Evolutionary conservation across 768 basidiomycete species (phyloP).

Genomic region (Suillus americanus): DNA sequence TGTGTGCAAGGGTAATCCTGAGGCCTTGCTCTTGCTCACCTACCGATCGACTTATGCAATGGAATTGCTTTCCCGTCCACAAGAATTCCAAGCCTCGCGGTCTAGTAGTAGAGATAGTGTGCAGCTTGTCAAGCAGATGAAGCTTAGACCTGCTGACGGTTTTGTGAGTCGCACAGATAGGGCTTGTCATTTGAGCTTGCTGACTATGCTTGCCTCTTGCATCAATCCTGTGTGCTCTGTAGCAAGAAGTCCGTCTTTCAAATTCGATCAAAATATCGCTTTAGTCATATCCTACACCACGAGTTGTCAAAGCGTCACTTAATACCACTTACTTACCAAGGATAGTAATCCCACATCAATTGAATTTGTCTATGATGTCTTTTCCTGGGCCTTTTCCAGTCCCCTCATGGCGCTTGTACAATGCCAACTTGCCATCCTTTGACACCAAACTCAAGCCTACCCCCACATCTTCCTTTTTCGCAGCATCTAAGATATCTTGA

Average conservation of each 20-base stretch:
- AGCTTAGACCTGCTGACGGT: too few species aligned
- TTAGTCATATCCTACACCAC: background rate
- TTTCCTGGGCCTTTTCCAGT: constrained; percentile 20
- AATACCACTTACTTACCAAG: background rate
- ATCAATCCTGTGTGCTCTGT: background rate
- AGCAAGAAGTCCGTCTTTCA: background rate
- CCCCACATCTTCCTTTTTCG: constrained; percentile 50
- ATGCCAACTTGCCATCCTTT: constrained; percentile 38
- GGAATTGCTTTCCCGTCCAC: too few species aligned
- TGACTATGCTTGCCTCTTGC: too few species aligned
- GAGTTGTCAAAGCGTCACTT: background rate
- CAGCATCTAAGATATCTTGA: constrained; percentile 44
- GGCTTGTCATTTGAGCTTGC: too few species aligned
- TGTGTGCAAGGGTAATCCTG: too few species aligned
- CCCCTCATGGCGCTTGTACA: constrained; percentile 45
- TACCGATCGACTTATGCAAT: too few species aligned
- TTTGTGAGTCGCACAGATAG: too few species aligned
- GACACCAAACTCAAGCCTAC: constrained; percentile 59
- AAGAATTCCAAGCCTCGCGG: too few species aligned
- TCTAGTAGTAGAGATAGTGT: too few species aligned
- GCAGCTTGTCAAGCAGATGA: too few species aligned
- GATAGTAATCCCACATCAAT: background rate
- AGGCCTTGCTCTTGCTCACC: too few species aligned
- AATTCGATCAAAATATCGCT: background rate
- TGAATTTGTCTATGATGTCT: constrained; percentile 25